phyloP scores from a whole-genome alignment of 352 stramenopile genomes.

The Globisporangium yorkense region DNA sequence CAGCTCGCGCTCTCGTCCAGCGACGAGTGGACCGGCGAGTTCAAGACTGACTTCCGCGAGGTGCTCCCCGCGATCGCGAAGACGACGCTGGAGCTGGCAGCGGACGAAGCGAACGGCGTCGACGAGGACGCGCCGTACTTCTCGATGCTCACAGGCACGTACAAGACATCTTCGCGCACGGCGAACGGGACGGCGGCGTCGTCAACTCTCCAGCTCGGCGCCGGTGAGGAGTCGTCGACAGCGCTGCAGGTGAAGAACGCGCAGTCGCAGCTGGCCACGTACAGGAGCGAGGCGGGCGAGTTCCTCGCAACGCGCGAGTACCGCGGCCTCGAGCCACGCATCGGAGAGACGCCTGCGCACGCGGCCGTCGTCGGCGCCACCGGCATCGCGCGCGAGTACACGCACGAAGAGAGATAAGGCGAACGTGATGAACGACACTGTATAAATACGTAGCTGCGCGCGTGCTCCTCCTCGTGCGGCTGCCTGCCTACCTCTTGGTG shows the following conservation, averaged over 20 bases:
- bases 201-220: neutral
- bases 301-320: constrained; percentile 73
- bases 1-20: constrained; percentile 87
- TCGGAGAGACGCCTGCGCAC: constrained; percentile 74
- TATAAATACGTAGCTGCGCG: neutral
- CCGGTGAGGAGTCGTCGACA: constrained; percentile 22
- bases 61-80: constrained; percentile 56
- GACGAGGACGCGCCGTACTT: constrained; percentile 75
- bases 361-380: constrained; percentile 65
- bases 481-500: constrained; percentile 27
- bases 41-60: constrained; percentile 81
- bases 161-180: constrained; percentile 37
- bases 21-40: constrained; percentile 87
- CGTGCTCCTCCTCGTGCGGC: too few relatives aligned
- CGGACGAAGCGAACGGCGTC: constrained; percentile 13
- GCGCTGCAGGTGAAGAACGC: constrained; percentile 54
- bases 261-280: constrained; percentile 45
- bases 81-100: constrained; percentile 30
- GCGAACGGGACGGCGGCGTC: neutral
- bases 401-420: constrained; percentile 31
- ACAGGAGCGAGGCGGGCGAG: constrained; percentile 68
- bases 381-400: constrained; percentile 77
- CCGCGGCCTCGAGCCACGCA: constrained; percentile 68
- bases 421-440: neutral
- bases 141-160: constrained; percentile 73